Percentiles rank a stretch among this genome's conserved stretches.
Evolutionary conservation across 2,329 filamentous ascomycete species (phyloP).

Genomic region (Aspergillus candidus): DNA sequence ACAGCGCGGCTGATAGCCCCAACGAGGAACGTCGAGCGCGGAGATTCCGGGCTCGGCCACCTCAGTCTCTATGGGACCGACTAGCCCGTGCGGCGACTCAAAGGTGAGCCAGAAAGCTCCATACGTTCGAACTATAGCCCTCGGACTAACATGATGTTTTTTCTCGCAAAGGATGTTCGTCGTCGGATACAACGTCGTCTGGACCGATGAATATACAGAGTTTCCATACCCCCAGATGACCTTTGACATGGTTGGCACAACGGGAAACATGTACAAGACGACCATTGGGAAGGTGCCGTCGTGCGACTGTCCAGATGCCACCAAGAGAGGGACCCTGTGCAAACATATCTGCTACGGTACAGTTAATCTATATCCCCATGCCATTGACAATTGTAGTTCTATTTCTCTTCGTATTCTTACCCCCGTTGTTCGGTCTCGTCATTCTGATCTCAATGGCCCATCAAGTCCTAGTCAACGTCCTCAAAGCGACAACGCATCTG

Average conservation of each 20-base stretch:
- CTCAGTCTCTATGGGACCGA: slow-evolving; percentile 42
- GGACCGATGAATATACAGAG: slow-evolving; percentile 29
- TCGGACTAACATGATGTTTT: background rate
- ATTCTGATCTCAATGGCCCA: slow-evolving; percentile 14
- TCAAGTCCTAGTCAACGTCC: slow-evolving; percentile 50
- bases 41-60: slow-evolving; percentile 38
- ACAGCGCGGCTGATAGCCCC: slow-evolving; percentile 6
- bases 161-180: slow-evolving; percentile 47
- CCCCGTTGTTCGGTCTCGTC: slow-evolving; percentile 3
- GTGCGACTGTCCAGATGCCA: slow-evolving; percentile 52
- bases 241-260: slow-evolving; percentile 54
- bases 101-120: slow-evolving; percentile 22
- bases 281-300: slow-evolving; percentile 47
- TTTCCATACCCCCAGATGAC: slow-evolving; percentile 40
- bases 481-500: slow-evolving; percentile 52
- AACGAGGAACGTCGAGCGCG: slow-evolving; percentile 35
- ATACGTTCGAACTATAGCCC: background rate
- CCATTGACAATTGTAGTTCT: background rate
- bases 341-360: slow-evolving; percentile 57
- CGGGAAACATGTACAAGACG: slow-evolving; percentile 58
- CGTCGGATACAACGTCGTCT: slow-evolving; percentile 44
- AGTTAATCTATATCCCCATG: slow-evolving; percentile 6
- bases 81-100: slow-evolving; percentile 47
- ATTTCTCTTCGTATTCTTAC: background rate
- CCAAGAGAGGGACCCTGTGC: slow-evolving; percentile 53